Conservation (phyloP, 805 yeast genomes). For the Gaillardinia entomophila region DNA sequence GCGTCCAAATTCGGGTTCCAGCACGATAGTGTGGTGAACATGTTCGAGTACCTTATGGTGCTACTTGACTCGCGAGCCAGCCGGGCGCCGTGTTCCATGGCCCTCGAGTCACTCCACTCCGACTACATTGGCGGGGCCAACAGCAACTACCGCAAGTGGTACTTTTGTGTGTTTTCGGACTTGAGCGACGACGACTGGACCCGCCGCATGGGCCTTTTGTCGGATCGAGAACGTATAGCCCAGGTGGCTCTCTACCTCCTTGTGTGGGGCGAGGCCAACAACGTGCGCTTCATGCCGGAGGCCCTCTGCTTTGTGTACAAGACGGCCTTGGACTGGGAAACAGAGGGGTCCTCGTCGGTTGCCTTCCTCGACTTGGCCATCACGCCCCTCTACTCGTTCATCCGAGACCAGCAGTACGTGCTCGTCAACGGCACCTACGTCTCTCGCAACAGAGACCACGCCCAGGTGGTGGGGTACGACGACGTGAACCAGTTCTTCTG, state of each 20-base stretch:
- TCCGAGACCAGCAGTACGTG: conserved; percentile 65
- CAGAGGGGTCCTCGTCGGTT: background rate
- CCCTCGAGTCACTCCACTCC: conserved; percentile 72
- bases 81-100: conserved; percentile 65
- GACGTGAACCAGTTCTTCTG: conserved; percentile 50
- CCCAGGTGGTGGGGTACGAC: conserved; percentile 52
- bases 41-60: conserved; percentile 74
- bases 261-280: conserved; percentile 78
- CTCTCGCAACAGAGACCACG: conserved; percentile 62
- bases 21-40: conserved; percentile 66
- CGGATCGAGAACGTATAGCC: conserved; percentile 53
- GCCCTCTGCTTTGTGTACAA: conserved; percentile 29
- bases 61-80: conserved; percentile 85
- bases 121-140: conserved; percentile 90
- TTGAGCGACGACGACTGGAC: conserved; percentile 51
- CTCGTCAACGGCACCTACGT: conserved; percentile 48
- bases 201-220: conserved; percentile 47
- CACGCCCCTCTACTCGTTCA: conserved; percentile 49
- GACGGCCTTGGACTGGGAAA: conserved; percentile 17
- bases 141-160: conserved; percentile 89
- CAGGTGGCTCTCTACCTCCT: conserved; percentile 60
- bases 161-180: conserved; percentile 77
- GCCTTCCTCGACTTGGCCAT: conserved; percentile 35
- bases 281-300: conserved; percentile 47
- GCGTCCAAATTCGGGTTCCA: conserved; percentile 79